A percentile compares a stretch with the other conserved stretches of the same genome.
Conservation (phyloP, 768 basidiomycete genomes). For the Tulasnella sp. region DNA sequence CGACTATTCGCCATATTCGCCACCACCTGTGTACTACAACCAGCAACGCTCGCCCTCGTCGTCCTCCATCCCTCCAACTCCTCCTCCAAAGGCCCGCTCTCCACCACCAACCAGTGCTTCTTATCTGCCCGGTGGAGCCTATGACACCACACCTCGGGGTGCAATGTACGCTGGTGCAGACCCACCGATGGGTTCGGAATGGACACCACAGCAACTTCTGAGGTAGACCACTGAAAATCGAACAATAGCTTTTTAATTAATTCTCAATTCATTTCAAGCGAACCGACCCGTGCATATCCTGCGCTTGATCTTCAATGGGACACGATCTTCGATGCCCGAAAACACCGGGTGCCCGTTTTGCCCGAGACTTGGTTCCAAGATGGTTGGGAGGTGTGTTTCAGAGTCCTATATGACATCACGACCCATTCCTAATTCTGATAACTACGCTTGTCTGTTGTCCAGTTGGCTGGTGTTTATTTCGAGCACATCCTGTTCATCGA, state of each 20-base stretch:
- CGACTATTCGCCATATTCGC: background rate
- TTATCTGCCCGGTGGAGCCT: background rate
- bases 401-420: background rate
- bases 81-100: background rate
- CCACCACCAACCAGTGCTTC: background rate
- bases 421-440: background rate
- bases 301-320: background rate
- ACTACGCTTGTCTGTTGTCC: too few species aligned
- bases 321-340: background rate
- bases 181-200: background rate
- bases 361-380: background rate
- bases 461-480: background rate
- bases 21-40: background rate
- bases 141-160: background rate
- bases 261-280: background rate
- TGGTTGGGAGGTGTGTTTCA: background rate
- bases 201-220: background rate
- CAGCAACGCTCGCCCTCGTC: background rate
- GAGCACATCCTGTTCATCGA: background rate
- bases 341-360: background rate
- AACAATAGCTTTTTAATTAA: background rate
- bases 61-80: background rate
- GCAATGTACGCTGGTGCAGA: background rate
- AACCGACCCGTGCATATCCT: background rate
- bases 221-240: background rate